phyloP scores from a whole-genome alignment of 768 basidiomycete genomes.

The Xerocomellus intermedius region DNA sequence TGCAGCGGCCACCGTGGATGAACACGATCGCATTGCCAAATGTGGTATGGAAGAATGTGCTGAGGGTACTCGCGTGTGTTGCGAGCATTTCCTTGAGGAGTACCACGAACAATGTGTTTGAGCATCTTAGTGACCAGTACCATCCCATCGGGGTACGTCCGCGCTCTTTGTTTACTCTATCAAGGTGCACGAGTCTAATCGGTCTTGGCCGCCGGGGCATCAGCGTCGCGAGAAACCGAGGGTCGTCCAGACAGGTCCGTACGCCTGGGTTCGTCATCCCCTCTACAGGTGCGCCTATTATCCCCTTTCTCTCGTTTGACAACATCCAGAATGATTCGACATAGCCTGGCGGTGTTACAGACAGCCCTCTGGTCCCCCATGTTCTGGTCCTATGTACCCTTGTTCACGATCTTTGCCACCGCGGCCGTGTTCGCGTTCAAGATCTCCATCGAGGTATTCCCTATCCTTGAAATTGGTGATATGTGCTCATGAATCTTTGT shows the following conservation, averaged over 20 bases:
- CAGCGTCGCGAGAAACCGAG: slow-evolving; percentile 12
- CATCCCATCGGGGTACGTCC: slow-evolving; percentile 10
- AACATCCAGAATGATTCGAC: neutral
- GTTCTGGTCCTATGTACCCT: slow-evolving; percentile 14
- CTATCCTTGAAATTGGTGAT: no score
- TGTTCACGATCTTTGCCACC: neutral
- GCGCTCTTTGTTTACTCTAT: no score
- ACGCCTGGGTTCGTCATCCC: slow-evolving; percentile 13
- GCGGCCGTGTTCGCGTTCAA: neutral
- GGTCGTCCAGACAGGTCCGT: no score
- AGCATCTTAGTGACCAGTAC: slow-evolving; percentile 8
- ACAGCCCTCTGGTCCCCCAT: neutral
- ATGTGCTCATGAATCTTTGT: neutral
- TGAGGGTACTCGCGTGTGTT: neutral
- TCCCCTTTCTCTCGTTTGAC: no score
- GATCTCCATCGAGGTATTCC: slow-evolving; percentile 8
- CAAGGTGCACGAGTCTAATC: neutral
- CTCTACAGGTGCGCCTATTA: slow-evolving; percentile 2
- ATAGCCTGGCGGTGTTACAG: neutral
- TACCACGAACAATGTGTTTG: neutral
- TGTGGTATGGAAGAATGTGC: neutral
- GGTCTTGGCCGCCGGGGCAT: no score
- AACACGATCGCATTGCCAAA: neutral
- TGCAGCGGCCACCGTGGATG: slow-evolving; percentile 11
- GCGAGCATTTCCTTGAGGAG: neutral